These are phyloP conservation scores for Neoconidiobolus thromboides DNA, from an alignment of 371 early-diverging fungal genomes.

Conservation along the genomic window DNA sequence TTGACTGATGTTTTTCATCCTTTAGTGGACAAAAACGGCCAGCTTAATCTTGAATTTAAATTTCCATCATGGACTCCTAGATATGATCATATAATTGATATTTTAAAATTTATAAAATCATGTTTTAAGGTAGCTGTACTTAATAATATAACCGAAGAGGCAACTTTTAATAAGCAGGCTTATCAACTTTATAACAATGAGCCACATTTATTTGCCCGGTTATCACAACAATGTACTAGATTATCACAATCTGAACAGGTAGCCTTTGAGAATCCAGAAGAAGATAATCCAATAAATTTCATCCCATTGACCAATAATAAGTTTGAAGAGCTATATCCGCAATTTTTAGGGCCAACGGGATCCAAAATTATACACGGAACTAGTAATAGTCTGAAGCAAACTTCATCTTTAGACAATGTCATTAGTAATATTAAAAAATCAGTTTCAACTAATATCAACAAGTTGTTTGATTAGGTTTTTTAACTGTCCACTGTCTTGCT, in stretches of 20 bases:
- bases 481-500: no score
- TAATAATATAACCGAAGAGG: conserved; percentile 38
- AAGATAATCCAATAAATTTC: conserved; percentile 35
- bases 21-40: conserved; percentile 51
- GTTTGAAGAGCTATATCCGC: background rate
- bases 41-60: conserved; percentile 44
- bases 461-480: background rate
- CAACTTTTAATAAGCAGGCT: conserved; percentile 53
- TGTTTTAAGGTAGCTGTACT: conserved; percentile 61
- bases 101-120: conserved; percentile 66
- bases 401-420: background rate
- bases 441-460: background rate
- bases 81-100: conserved; percentile 60
- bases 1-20: conserved; percentile 89
- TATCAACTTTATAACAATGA: conserved; percentile 53
- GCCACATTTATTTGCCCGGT: conserved; percentile 36
- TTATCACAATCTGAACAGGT: conserved; percentile 50
- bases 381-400: background rate
- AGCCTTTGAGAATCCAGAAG: conserved; percentile 36
- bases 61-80: conserved; percentile 68
- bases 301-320: conserved; percentile 28
- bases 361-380: background rate
- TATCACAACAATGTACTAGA: conserved; percentile 65
- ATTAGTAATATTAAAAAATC: background rate
- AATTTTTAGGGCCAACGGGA: background rate